A percentile compares a stretch with the other conserved stretches of the same genome.
Evolutionary conservation across 2,329 filamentous ascomycete species (phyloP).

Genomic region (Hysterium pulicare): DNA sequence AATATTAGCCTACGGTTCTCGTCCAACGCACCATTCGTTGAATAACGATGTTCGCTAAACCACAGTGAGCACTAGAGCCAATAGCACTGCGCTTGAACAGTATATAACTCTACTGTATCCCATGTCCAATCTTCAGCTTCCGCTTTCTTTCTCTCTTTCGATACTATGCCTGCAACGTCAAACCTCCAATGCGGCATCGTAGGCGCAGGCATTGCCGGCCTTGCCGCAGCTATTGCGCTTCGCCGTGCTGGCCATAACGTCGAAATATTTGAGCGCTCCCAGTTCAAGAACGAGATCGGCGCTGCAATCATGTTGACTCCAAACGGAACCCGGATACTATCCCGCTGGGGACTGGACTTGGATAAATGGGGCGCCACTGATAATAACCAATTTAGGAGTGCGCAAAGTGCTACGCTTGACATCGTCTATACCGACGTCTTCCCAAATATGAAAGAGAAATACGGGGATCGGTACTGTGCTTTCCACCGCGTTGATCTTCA

Average conservation of each 20-base stretch:
- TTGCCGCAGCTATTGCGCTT: conserved; percentile 17
- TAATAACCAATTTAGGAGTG: conserved; percentile 8
- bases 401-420: conserved; percentile 1
- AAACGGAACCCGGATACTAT: conserved; percentile 35
- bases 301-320: conserved; percentile 42
- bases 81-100: no score
- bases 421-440: conserved; percentile 5
- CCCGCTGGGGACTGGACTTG: conserved; percentile 34
- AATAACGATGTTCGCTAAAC: no score
- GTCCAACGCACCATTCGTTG: no score
- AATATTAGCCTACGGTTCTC: no score
- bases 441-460: conserved; percentile 8
- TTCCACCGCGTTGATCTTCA: conserved; percentile 16
- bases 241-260: conserved; percentile 18
- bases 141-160: not conserved
- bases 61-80: no score
- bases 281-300: conserved; percentile 41
- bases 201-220: conserved; percentile 21
- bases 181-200: conserved; percentile 14
- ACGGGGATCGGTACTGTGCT: conserved; percentile 11
- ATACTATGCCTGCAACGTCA: not conserved
- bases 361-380: conserved; percentile 12
- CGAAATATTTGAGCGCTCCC: conserved; percentile 21
- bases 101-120: no score
- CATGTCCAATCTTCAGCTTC: not conserved